A percentile compares a stretch with the other conserved stretches of the same genome.
Conservation (phyloP, 2,329 filamentous ascomycete genomes). For the Fusarium sp. region DNA sequence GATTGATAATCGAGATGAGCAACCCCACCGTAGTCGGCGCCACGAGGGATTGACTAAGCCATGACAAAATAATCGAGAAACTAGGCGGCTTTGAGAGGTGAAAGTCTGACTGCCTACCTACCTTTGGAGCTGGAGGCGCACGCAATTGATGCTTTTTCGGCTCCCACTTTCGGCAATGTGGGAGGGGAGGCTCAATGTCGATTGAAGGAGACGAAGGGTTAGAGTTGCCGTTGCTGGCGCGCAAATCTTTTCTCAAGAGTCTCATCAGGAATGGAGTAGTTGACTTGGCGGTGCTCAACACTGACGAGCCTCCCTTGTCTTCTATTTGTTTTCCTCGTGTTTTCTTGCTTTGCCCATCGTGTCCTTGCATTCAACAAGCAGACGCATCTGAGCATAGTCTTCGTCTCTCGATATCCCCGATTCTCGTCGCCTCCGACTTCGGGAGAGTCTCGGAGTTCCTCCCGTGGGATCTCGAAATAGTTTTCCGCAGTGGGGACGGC, state of each 20-base stretch:
- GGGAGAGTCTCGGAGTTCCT: conserved; percentile 4
- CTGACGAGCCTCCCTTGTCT: neutral
- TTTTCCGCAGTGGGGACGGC: conserved; percentile 5
- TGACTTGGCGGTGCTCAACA: neutral
- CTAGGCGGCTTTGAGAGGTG: neutral
- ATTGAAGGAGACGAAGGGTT: neutral
- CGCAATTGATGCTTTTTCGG: conserved; percentile 17
- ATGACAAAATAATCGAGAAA: conserved; percentile 11
- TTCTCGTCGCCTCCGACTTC: conserved; percentile 4
- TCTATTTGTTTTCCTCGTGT: neutral
- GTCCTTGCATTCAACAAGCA: neutral
- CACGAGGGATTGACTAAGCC: conserved; percentile 9
- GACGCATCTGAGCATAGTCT: neutral
- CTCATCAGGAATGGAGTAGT: neutral
- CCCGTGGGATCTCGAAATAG: neutral
- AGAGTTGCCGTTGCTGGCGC: neutral
- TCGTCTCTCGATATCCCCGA: neutral
- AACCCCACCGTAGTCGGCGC: conserved; percentile 16
- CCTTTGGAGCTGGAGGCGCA: neutral
- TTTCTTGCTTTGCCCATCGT: neutral
- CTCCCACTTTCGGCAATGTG: conserved; percentile 4
- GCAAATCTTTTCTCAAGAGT: neutral
- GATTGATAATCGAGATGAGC: conserved; percentile 29
- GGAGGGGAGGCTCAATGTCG: neutral
- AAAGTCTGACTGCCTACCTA: neutral